These are phyloP conservation scores for Pseudozyma flocculosa DNA, from an alignment of 1,284 basidiomycete genomes.

Conservation along the genomic window DNA sequence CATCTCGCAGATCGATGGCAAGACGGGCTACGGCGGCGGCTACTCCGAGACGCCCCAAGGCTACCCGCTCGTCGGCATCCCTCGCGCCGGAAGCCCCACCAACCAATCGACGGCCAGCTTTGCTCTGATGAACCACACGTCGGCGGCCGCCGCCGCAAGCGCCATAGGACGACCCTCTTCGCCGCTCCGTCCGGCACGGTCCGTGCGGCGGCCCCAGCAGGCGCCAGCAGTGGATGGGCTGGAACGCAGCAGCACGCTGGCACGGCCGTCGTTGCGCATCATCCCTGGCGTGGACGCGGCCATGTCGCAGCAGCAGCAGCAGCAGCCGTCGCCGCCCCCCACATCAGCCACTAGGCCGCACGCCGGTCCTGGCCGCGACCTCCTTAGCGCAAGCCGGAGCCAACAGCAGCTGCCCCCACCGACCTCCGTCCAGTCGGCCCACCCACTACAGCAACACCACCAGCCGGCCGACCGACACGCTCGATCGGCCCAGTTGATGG, in stretches of 20 bases:
- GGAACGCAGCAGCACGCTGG: neutral
- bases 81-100: slow-evolving; percentile 12
- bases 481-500: slow-evolving; percentile 41
- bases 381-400: neutral
- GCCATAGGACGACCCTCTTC: slow-evolving; percentile 9
- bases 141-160: slow-evolving; percentile 6
- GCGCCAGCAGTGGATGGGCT: slow-evolving; percentile 6
- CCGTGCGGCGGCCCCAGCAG: slow-evolving; percentile 35
- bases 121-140: slow-evolving; percentile 13
- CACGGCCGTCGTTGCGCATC: neutral
- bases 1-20: slow-evolving; percentile 31
- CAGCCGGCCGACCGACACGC: slow-evolving; percentile 33
- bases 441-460: too few species aligned
- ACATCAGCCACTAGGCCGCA: neutral
- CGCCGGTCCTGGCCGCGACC: neutral
- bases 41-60: too few species aligned
- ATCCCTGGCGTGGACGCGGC: neutral
- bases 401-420: slow-evolving; percentile 1
- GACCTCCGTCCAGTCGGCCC: too few species aligned
- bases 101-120: slow-evolving; percentile 28
- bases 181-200: slow-evolving; percentile 42
- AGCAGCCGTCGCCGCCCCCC: neutral
- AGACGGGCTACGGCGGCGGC: slow-evolving; percentile 8
- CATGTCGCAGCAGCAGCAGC: slow-evolving; percentile 1
- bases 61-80: too few species aligned